Evolutionary conservation across 106 monocot genomes (phyloP), one percentile per base, ranked within the genome.

Genomic region (Agapanthus africanus): DNA sequence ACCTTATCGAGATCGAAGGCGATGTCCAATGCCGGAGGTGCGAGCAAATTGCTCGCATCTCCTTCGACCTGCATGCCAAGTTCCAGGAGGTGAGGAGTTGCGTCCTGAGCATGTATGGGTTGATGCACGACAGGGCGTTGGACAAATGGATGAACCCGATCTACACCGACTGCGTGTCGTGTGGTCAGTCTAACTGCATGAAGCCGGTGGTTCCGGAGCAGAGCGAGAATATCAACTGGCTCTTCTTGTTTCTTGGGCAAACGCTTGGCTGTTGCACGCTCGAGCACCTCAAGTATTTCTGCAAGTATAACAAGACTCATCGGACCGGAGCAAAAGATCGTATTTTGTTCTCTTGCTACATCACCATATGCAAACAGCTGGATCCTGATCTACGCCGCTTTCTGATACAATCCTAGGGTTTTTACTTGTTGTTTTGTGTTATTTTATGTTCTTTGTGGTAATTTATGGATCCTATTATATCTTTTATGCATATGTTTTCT

Each of bases 161-260:
- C 27, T 22, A 72, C 10, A 70, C 61, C 60, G 19, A 28, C 7
- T 82, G 85, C 46, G 40, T 9, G 5, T 9, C 27, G 1, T 85
- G 85, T 68, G 23, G 46, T 11, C 40, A 66, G 30, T 14, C 21
- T 14, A 67, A 61, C 30, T 37, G 71, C 41, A 18, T 85, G 72
- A 67, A 35, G 60, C 85, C 85, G 21, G 68, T 71, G 63, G 37
- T 79, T 22, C 27, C 73, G 0, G 46, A 38, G 0, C 68, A 75
- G 65, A n/a, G n/a, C n/a, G 72, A 78, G 30, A 21, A 47, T 28
- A 81, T 81, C 52, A 85, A 85, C 62, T 85, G 85, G 85, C 52
- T 85, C 42, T 85, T 85, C 59, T 14, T 85, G 75, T 56, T 81
- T n/a, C 63, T 85, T 1, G 81, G 78, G 14, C 47, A 81, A 60